Evolutionary conservation across 2,329 filamentous ascomycete species (phyloP), one percentile per base, ranked within the genome.

Genomic region (Alternaria sp.): DNA sequence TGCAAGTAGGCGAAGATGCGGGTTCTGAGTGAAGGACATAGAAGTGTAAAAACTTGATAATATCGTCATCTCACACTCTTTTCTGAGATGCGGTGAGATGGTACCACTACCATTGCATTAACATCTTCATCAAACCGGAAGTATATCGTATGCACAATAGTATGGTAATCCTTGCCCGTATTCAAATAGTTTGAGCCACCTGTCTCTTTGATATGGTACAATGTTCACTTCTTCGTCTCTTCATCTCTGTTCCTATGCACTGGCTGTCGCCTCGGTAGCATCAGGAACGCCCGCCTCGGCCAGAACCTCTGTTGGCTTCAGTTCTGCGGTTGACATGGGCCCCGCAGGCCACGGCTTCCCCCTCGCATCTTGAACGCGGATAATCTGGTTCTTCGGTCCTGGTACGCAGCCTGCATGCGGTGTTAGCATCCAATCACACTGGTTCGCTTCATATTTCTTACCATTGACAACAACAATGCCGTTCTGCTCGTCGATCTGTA

Each of bases 381-480:
- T 91, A 58, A 94, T 81, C 66, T 91, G 89, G 62, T 93, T 91
- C 81, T 96, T 96, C 59, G 94, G 94, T 0, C 95, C 95, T 34
- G 91, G 91, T 42, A 99, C 89, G 66, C 89, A 87, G 30, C 87
- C 86, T 88, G 67, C 41, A 32, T 18, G 20, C 22, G 62, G 26
- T 62, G 62, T 57, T 14, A 54, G 16, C 6, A 47, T 30, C 20
- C 20, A 7, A 26, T 14, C 12, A 5, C 36, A 14, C 1, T 22
- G 4, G 36, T 41, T 7, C 6, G 39, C n/a, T 12, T 16, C 7
- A 18, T 24, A 9, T 20, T 16, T 2, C 81, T 59, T 81, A 86
- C 94, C 95, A 80, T 91, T 92, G 65, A 99, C 89, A 54, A 97
- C 88, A 59, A 99, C 88, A 71, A 97, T 88, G 20, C 95, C 95